Percentiles rank a stretch among this genome's conserved stretches.
Conservation (phyloP, 208 protist genomes). For the Strigomonas culicis region DNA sequence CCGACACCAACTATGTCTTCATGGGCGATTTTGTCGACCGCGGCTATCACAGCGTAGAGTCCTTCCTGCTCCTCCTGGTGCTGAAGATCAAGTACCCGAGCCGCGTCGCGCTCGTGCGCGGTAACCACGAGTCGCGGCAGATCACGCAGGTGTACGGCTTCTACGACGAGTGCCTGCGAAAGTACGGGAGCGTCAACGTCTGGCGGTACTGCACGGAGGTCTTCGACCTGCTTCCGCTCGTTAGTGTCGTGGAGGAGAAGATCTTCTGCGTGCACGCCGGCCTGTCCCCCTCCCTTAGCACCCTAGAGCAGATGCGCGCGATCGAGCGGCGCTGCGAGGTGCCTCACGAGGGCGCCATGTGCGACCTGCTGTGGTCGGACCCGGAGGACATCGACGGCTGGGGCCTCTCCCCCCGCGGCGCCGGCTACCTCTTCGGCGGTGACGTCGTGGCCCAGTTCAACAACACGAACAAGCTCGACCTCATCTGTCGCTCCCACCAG, state of each 20-base stretch:
- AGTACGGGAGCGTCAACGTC: slow-evolving; percentile 99
- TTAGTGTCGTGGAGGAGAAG: slow-evolving; percentile 97
- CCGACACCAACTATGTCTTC: slow-evolving; percentile 92
- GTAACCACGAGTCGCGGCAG: slow-evolving; percentile 95
- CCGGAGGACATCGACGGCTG: slow-evolving; percentile 96
- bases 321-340: slow-evolving; percentile 97
- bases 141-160: slow-evolving; percentile 99
- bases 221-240: slow-evolving; percentile 99
- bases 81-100: slow-evolving; percentile 97
- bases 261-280: slow-evolving; percentile 99
- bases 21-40: slow-evolving; percentile 99
- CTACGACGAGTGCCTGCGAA: slow-evolving; percentile 99
- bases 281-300: slow-evolving; percentile 97
- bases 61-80: slow-evolving; percentile 96
- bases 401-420: slow-evolving; percentile 97
- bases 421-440: slow-evolving; percentile 99
- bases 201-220: slow-evolving; percentile 99
- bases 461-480: slow-evolving; percentile 90
- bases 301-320: slow-evolving; percentile 94
- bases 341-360: slow-evolving; percentile 98
- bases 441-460: slow-evolving; percentile 97
- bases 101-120: slow-evolving; percentile 95
- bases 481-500: slow-evolving; percentile 96
- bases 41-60: slow-evolving; percentile 98
- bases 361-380: slow-evolving; percentile 98